phyloP scores from a whole-genome alignment of 306 rosid species.

The Senna siamea region DNA sequence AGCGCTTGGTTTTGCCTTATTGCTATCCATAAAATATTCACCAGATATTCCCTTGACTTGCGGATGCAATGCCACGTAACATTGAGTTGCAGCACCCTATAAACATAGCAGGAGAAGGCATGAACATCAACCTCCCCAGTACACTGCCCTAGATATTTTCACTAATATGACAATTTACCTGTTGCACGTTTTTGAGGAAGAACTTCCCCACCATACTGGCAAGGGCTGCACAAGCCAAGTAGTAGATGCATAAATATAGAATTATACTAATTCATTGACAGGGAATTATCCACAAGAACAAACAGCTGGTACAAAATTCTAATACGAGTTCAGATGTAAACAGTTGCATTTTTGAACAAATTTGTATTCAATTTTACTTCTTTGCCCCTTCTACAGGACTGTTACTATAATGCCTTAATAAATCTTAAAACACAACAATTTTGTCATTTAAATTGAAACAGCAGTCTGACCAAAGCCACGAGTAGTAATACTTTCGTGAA shows the following conservation, averaged over 20 bases:
- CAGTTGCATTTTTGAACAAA: too few species aligned
- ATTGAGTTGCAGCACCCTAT: conserved; percentile 91
- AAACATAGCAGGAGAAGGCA: conserved; percentile 35
- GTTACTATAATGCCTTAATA: conserved; percentile 22
- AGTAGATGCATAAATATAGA: conserved; percentile 29
- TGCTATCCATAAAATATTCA: conserved; percentile 64
- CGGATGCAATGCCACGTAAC: conserved; percentile 80
- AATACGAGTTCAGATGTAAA: background rate
- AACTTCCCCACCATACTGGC: conserved; percentile 50
- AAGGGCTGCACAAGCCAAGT: conserved; percentile 58
- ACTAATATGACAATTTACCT: conserved; percentile 53
- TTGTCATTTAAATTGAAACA: conserved; percentile 10
- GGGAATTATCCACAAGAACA: conserved; percentile 22
- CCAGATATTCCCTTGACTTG: conserved; percentile 66
- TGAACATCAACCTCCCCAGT: background rate
- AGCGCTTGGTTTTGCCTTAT: conserved; percentile 58
- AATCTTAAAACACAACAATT: background rate
- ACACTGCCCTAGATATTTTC: background rate
- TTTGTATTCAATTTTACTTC: too few species aligned
- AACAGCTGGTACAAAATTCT: background rate
- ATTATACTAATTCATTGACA: background rate
- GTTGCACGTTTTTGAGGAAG: conserved; percentile 63
- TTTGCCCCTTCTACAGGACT: background rate
- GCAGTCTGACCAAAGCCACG: background rate
- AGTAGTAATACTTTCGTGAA: conserved; percentile 2